Percentiles rank a stretch among this genome's conserved stretches.
These are phyloP conservation scores for Lophiotrema nucula DNA, from an alignment of 495 filamentous ascomycete genomes.

Conservation along the genomic window DNA sequence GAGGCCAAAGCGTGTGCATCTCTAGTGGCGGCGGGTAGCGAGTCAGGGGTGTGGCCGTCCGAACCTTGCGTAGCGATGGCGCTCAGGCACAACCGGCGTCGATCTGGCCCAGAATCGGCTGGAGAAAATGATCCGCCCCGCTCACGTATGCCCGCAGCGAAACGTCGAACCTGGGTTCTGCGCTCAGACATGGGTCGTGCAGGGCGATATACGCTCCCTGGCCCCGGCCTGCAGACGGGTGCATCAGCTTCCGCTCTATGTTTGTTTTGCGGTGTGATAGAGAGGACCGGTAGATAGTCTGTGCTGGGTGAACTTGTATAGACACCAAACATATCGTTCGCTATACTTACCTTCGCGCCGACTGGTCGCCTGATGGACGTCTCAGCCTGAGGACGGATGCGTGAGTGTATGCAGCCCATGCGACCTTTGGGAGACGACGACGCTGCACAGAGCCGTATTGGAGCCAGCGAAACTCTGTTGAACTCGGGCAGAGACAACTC, in stretches of 20 bases:
- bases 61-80: conserved; percentile 4
- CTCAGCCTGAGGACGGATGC: conserved; percentile 4
- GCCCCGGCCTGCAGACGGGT: conserved; percentile 4
- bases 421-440: neutral
- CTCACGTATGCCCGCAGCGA: conserved; percentile 2
- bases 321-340: conserved; percentile 8
- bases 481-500: conserved; percentile 2
- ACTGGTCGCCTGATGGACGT: conserved; percentile 1
- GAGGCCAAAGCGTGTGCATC: neutral
- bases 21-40: conserved; percentile 9
- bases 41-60: neutral
- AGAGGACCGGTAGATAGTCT: conserved; percentile 7
- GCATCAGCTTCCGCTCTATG: conserved; percentile 13
- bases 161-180: conserved; percentile 7
- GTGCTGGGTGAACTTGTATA: conserved; percentile 4
- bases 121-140: conserved; percentile 11
- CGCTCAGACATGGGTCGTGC: neutral
- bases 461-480: conserved; percentile 7
- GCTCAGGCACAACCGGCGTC: conserved; percentile 4
- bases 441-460: conserved; percentile 5
- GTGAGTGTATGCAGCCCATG: neutral
- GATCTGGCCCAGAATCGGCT: conserved; percentile 6
- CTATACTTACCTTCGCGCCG: neutral
- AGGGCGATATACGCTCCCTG: neutral
- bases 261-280: conserved; percentile 10